Evolutionary conservation across 306 rosid genomes (phyloP), one percentile per base, ranked within the genome.

Genomic region (Pyrus communis): DNA sequence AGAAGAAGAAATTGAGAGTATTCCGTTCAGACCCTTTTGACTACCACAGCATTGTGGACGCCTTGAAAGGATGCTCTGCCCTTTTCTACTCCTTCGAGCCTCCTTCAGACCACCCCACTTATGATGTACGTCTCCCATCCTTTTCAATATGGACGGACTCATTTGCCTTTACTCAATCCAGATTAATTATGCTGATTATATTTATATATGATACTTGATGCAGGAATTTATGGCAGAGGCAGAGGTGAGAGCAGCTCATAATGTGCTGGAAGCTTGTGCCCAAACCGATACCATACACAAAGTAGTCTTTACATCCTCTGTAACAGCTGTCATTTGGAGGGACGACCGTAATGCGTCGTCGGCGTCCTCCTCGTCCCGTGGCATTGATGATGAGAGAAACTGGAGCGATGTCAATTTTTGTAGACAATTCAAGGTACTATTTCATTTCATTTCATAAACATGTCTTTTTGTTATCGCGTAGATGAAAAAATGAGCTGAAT

Each of bases 191-290:
- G 40, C 40, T 35, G 0, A 35, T 35, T 35, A 35, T 59, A 28
- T 59, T 7, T 35, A 35, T 59, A 28, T 59, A 9, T 55, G 9
- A 18, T 7, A 57, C 9, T 19, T 73, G 55, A 52, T 68, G 78
- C 80, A 83, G 86, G 86, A 83, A 83, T 75, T 70, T 62, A 78
- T 83, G 83, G 78, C 69, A 25, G 86, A 83, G 22, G 40, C 67
- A 4, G 86, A 83, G 82, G 86, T 83, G 7, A 78, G 83, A 71
- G 86, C 86, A 70, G 86, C 86, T 75, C 86, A 83, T 60, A 83
- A 83, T 55, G 83, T 83, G 13, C 83, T 83, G 78, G 86, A 83
- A 79, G 86, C 86, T 38, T 83, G 86, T 78, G 83, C 83, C 11
- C 86, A 78, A 33, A 83, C 83, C 1, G 78, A 83, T 6, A 75